Evolutionary conservation across 2,329 filamentous ascomycete genomes (phyloP), one percentile per base, ranked within the genome.

Genomic region (Penicillium sclerotiorum): DNA sequence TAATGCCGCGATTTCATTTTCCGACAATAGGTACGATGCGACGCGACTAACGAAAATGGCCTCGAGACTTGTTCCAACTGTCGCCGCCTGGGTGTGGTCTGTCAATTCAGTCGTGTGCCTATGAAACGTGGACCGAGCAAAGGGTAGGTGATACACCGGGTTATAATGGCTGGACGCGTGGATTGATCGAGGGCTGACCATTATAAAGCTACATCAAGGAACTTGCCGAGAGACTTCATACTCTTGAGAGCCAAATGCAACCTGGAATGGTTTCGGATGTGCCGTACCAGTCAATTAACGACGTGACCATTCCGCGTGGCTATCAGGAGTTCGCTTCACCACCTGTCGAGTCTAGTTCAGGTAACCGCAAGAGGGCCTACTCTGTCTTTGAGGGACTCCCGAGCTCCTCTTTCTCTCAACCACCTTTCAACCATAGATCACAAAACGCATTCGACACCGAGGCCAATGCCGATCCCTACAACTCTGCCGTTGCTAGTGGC

Each of bases 71-170:
- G 91, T 64, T 88, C 88, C 2, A 93, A 90, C 63, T 95, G 91
- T 68, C 84, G 85, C 47, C 83, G 90, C 45, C 86, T 89, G 7
- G 82, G 82, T n/a, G 82, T 85, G n/a, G 77, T 78, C 18, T 96
- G 91, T 71, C 80, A 91, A 17, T 96, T 95, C 66, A 95, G 89
- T 69, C 83, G 91, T 43, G 86, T 94, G 46, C 90, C 90, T 1
- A 89, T 94, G 79, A 95, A 94, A 71, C 81, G 89, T 53, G 90
- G 91, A 1, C 90, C 91, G 2, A 94, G 88, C 66, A 96, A 95
- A 80, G 91, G 91, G 80, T 89, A 79, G 62, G 58, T 56, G n/a
- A 20, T 18, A 36, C 15, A 13, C 28, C 5, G 15, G 15, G 15
- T 17, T 17, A 21, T 21, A 6, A 37, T 28, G 9, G 13, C 25